Conservation (phyloP, 768 basidiomycete species). For the Amanita molliuscula region DNA sequence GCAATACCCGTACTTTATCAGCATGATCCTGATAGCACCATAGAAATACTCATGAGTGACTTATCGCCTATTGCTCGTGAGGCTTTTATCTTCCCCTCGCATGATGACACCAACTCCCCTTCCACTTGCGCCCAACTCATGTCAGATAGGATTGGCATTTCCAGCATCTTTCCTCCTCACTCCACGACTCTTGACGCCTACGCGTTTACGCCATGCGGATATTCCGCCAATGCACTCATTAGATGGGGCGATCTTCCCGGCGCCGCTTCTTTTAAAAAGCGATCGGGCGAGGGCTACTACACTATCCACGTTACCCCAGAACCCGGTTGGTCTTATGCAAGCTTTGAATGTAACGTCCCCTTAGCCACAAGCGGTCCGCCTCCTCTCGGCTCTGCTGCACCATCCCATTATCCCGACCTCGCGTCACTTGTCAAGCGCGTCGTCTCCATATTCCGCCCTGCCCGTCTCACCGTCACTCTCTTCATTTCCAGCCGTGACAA, state of each 20-base stretch:
- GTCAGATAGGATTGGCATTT: constrained; percentile 68
- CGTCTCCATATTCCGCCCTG: constrained; percentile 88
- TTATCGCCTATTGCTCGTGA: constrained; percentile 66
- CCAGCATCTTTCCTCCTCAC: constrained; percentile 68
- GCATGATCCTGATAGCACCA: constrained; percentile 68
- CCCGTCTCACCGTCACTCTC: constrained; percentile 73
- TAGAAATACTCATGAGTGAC: constrained; percentile 97
- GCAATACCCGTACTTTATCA: constrained; percentile 8
- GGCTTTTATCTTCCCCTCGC: constrained; percentile 54
- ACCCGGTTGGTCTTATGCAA: constrained; percentile 96
- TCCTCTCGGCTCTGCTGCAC: constrained; percentile 17
- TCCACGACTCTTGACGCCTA: constrained; percentile 86
- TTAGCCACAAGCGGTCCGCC: constrained; percentile 18
- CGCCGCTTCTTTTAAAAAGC: constrained; percentile 9
- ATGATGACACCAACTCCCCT: constrained; percentile 28
- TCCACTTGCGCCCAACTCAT: constrained; percentile 47
- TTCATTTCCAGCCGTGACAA: constrained; percentile 72
- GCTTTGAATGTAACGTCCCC: constrained; percentile 98
- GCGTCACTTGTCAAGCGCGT: constrained; percentile 79
- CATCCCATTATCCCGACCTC: constrained; percentile 52
- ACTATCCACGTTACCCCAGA: constrained; percentile 99
- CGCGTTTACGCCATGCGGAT: constrained; percentile 92
- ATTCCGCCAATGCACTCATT: constrained; percentile 86
- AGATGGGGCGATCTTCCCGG: constrained; percentile 40
- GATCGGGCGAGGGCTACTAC: constrained; percentile 80